phyloP scores from a whole-genome alignment of 352 stramenopile species.

The Pythium plurisporium region DNA sequence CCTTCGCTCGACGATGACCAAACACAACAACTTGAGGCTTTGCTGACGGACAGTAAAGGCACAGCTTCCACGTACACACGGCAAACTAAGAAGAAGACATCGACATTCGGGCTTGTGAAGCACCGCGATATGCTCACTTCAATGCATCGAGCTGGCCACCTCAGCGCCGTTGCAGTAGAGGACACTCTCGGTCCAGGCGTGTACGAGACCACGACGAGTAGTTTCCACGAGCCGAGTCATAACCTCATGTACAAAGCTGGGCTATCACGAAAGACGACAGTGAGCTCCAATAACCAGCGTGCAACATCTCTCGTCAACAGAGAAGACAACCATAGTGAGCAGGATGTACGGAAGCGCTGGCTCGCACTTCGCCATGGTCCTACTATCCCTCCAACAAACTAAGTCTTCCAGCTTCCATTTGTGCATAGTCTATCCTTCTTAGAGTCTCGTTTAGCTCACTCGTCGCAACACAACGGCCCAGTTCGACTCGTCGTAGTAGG shows the following conservation, averaged over 20 bases:
- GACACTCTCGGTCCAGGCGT: conserved; percentile 30
- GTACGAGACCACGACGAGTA: conserved; percentile 27
- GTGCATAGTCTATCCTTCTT: not conserved
- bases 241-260: conserved; percentile 37
- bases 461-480: conserved; percentile 79
- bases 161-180: conserved; percentile 21
- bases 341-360: not conserved
- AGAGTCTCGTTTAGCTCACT: too few species aligned
- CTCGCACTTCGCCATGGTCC: conserved; percentile 6
- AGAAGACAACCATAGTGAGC: not conserved
- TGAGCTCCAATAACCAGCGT: not conserved
- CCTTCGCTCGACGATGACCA: conserved; percentile 17
- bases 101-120: conserved; percentile 17
- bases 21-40: conserved; percentile 4
- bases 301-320: not conserved
- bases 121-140: conserved; percentile 44
- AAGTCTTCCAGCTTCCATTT: too few species aligned
- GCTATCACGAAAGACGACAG: not conserved
- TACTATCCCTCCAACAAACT: not conserved
- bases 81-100: not conserved
- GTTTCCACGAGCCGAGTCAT: conserved; percentile 27
- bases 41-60: conserved; percentile 1
- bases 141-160: conserved; percentile 42
- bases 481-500: conserved; percentile 86
- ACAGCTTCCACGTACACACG: not conserved